Base-by-base conservation (phyloP, 106 monocot genomes). In the Dendrobium officinale region DNA sequence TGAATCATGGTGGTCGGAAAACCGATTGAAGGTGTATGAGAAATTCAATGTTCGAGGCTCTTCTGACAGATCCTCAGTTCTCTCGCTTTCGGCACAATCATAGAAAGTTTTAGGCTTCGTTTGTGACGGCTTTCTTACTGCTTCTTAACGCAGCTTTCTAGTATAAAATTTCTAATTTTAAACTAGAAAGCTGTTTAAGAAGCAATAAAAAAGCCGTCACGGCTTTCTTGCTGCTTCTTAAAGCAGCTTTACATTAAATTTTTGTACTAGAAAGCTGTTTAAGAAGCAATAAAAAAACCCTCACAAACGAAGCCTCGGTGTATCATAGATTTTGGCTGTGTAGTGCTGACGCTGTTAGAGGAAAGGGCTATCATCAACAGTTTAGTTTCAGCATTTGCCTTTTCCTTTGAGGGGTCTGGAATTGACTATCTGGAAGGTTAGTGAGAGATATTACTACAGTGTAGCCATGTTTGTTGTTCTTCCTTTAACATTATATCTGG, bases 1-100 rank as follows among this genome's bases (percentile, higher is more conserved):
- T 43, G 94, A 98, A 81, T 51, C 85, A 15, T 98, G 97, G 97
- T 98, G 97, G 97, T 90, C 87, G 17, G 92, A 89, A 66, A 94
- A 98, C 77, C 90, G 92, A 4, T 85, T 87, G 31, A 92, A 75
- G 72, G 97, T 98, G 8, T 94, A 98, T 54, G 85, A 91, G 72
- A 92, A 85, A 72, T 92, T 91, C 80, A 92, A 94, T 75, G 92
- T 98, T 78, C 89, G 85, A 74, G 86, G 87, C 9, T 89, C 85
- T 13, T 89, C 85, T 13, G 90, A 94, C 41, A 86, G 86, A 44
- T 66, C 88, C 24, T 86, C 96, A 5, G 70, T 86, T 37, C 37
- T 37, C 29, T 80, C 89, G 29, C 56, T 73, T 13, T 86, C 89
- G 37, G 75, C 72, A 22, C 77, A 82, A 27, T 85, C 86, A 20